A percentile compares a stretch with the other conserved stretches of the same genome.
Conservation (phyloP, 1,139 yeast genomes). For the Candida anutae region DNA sequence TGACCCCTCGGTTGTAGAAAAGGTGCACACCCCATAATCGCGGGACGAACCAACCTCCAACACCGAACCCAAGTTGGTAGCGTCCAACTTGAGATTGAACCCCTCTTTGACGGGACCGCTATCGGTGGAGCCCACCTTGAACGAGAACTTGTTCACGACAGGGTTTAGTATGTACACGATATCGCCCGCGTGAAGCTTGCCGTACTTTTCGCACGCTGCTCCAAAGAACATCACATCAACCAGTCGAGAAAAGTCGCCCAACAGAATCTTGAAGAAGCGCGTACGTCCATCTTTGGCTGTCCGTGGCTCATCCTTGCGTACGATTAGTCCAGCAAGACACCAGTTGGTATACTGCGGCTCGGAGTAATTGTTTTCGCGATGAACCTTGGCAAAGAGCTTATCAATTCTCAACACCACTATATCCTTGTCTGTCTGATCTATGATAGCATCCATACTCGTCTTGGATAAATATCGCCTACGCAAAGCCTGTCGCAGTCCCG, state of each 20-base stretch:
- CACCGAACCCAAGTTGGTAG: constrained; percentile 40
- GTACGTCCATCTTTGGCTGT: constrained; percentile 29
- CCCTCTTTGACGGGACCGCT: constrained; percentile 18
- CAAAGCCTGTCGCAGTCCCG: constrained; percentile 10
- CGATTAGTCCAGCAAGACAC: constrained; percentile 64
- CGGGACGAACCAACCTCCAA: constrained; percentile 69
- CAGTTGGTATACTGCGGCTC: constrained; percentile 72
- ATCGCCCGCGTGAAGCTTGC: constrained; percentile 70
- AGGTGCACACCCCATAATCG: constrained; percentile 64
- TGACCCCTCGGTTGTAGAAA: constrained; percentile 28
- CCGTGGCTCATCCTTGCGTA: constrained; percentile 48
- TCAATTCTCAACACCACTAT: constrained; percentile 44
- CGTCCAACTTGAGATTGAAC: constrained; percentile 54
- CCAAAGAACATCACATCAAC: constrained; percentile 61
- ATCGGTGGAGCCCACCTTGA: constrained; percentile 6
- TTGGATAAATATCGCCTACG: constrained; percentile 39
- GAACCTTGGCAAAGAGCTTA: constrained; percentile 55
- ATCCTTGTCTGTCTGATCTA: constrained; percentile 26
- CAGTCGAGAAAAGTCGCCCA: constrained; percentile 58
- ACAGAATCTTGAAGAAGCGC: constrained; percentile 52
- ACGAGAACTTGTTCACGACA: constrained; percentile 23
- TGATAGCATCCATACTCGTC: constrained; percentile 20
- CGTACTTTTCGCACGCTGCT: constrained; percentile 58
- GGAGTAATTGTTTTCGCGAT: constrained; percentile 52
- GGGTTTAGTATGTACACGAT: constrained; percentile 75